A percentile compares a stretch with the other conserved stretches of the same genome.
Conservation (phyloP, 2,329 filamentous ascomycete species). For the Paraphoma sp. region DNA sequence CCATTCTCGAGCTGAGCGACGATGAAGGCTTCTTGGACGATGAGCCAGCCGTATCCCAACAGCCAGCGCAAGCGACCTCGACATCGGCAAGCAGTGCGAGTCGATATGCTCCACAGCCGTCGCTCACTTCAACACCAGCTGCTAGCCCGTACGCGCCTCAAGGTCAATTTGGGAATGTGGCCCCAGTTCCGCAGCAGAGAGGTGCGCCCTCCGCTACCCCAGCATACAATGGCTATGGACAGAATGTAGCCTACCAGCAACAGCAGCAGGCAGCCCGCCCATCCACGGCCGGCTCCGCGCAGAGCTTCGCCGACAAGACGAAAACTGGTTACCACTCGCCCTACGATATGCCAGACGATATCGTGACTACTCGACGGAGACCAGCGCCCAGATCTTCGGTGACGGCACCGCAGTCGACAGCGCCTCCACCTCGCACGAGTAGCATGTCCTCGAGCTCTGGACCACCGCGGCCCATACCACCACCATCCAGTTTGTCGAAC, state of each 20-base stretch:
- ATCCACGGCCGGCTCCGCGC: conserved; percentile 59
- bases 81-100: conserved; percentile 23
- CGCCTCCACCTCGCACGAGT: conserved; percentile 66
- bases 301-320: conserved; percentile 89
- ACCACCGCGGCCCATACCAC: conserved; percentile 27
- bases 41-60: conserved; percentile 49
- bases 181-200: conserved; percentile 19
- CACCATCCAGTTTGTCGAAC: conserved; percentile 40
- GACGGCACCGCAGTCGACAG: conserved; percentile 49
- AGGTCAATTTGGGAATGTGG: conserved; percentile 52
- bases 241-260: conserved; percentile 31
- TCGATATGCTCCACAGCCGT: conserved; percentile 47
- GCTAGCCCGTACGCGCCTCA: conserved; percentile 59
- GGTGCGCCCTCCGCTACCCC: conserved; percentile 22
- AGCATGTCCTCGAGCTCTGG: conserved; percentile 56
- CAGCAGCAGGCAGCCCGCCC: conserved; percentile 50
- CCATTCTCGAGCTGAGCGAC: conserved; percentile 76
- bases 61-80: conserved; percentile 26
- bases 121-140: conserved; percentile 22
- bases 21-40: conserved; percentile 86
- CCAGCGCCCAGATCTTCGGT: conserved; percentile 35
- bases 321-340: conserved; percentile 94
- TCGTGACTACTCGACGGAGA: conserved; percentile 74
- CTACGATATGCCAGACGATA: conserved; percentile 91
- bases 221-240: conserved; percentile 41